Evolutionary conservation across 345 rosid species (phyloP), one percentile per base, ranked within the genome.

Genomic region (Citrus sp.): DNA sequence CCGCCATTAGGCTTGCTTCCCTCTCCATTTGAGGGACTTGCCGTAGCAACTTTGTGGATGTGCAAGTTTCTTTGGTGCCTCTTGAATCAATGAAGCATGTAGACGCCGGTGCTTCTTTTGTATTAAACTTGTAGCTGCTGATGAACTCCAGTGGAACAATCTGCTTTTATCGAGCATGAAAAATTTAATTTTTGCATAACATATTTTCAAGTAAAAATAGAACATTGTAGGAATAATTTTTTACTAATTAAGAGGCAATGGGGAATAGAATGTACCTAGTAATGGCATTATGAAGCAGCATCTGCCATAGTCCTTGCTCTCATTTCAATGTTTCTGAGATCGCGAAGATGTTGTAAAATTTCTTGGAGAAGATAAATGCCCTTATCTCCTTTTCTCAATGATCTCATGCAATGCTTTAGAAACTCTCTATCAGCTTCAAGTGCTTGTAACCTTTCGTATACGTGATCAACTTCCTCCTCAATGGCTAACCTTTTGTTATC

Each of bases 351-450:
- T 58, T 88, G 98, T 40, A 96, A 75, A 68, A 96, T 94, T 84
- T 96, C 95, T 79, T 90, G 87, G 8, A 96, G 94, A 37, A 94
- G 89, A 77, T 89, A 83, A 64, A 93, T 62, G 63, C 99, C 99
- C 71, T 93, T 94, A 71, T 96, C 98, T 2, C 99, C 99, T 85
- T 94, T 92, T 84, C 78, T 91, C 83, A 93, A 80, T n/a, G 99
- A 96, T 42, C 91, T 86, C 46, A 94, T 78, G 77, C 98, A 91
- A 81, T 94, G 98, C 67, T 86, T 90, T 58, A 97, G 86, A 79
- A 97, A 97, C 82, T 97, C 98, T 78, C 98, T 88, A 77, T 97
- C 98, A 18, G 97, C 96, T 64, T 97, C 99, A 0, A 97, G 82
- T 25, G 97, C 97, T 82, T 91, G 98, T 70, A 97, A 86, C 81